Evolutionary conservation across 2,329 filamentous ascomycete species (phyloP), one percentile per base, ranked within the genome.

Genomic region (Zymoseptoria pseudotritici): DNA sequence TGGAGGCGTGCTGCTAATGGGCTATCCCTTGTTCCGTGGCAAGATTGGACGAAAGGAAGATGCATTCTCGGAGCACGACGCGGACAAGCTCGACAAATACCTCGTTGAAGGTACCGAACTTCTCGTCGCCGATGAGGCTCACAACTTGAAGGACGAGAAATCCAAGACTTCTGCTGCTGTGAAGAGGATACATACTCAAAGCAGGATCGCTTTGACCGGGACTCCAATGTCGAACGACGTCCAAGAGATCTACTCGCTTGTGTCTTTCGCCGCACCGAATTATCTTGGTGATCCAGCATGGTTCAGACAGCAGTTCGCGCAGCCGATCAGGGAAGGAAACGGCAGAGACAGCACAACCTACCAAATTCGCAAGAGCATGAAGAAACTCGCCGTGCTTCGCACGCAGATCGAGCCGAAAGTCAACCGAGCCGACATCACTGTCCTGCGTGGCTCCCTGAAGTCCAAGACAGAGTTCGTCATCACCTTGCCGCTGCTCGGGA

Each of bases 151-250:
- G 73, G 91, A 90, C 63, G 73, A 77, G 0, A 71, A 70, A 0
- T 78, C 86, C 0, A 74, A 78, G 20, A 75, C 87, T 36, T 78
- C 85, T 51, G 64, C 73, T 46, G 79, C 82, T 5, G 83, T 86
- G 20, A 76, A 77, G 1, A 72, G 77, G 10, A 87, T 97, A 70
- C 79, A 72, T 61, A 89, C 91, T 0, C 83, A 78, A 57, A 86
- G 82, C 61, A 85, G 91, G 10, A 89, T 97, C 64, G 92, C 91
- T 5, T 78, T 97, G 62, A 96, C 91, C 0, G 92, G 91, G 0
- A 93, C 91, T 0, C 92, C 92, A 0, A 78, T 97, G 56, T 86
- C 89, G 4, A 97, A 96, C 70, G 89, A 90, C 56, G 84, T 96
- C 0, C 78, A 82, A 26, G 92, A 97, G 67, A 96, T 96, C 69